Evolutionary conservation across 2,329 filamentous ascomycete genomes (phyloP).

Genomic region (Fusarium miscanthi): DNA sequence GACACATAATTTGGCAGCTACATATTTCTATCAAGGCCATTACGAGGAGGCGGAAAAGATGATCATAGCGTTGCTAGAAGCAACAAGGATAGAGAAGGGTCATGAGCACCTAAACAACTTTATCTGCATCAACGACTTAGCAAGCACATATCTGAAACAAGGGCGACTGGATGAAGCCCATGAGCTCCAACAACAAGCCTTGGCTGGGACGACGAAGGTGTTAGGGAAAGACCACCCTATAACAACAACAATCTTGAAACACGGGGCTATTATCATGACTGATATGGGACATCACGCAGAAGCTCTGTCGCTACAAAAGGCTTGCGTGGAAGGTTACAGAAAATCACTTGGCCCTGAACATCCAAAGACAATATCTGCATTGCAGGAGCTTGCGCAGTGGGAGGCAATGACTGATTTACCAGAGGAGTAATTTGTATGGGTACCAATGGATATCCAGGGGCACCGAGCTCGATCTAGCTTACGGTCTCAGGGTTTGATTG

Average conservation of each 20-base stretch:
- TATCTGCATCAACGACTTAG: accelerated
- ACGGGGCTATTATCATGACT: no score
- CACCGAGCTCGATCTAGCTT: no score
- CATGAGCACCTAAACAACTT: accelerated
- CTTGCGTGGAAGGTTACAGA: no score
- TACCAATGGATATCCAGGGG: no score
- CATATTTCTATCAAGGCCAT: no score
- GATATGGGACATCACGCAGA: background rate
- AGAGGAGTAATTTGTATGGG: no score
- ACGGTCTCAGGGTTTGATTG: no score
- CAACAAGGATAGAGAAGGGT: accelerated
- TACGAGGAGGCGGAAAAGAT: background rate
- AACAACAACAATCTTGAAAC: no score
- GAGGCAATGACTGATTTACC: background rate
- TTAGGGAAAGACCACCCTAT: background rate
- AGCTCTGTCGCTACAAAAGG: background rate
- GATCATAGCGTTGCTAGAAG: accelerated
- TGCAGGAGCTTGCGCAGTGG: background rate
- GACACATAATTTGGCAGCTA: no score
- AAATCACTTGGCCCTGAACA: no score
- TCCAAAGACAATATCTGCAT: no score
- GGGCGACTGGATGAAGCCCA: background rate
- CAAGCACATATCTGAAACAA: accelerated
- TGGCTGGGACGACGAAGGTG: accelerated
- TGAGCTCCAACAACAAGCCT: background rate